Percentiles rank a stretch among this genome's conserved stretches.
These are phyloP conservation scores for Didymella pinodella DNA, from an alignment of 2,329 filamentous ascomycete species.

Conservation along the genomic window DNA sequence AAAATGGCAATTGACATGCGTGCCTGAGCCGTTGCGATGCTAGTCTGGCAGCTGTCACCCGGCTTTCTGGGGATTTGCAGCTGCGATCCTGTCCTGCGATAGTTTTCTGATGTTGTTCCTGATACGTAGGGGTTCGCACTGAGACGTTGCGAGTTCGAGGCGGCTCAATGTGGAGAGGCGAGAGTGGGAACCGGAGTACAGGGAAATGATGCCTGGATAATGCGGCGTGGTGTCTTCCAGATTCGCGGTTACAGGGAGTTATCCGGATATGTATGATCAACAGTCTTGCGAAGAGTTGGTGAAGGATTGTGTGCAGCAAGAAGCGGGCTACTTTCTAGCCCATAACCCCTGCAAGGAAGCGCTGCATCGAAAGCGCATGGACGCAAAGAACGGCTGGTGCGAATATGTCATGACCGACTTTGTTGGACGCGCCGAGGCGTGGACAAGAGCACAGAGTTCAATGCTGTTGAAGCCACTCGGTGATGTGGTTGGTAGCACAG, in stretches of 20 bases:
- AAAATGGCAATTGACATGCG: slow-evolving; percentile 2
- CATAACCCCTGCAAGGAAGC: slow-evolving; percentile 34
- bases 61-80: slow-evolving; percentile 19
- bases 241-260: slow-evolving; percentile 22
- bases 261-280: slow-evolving; percentile 23
- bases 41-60: slow-evolving; percentile 21
- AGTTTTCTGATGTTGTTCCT: slow-evolving; percentile 27
- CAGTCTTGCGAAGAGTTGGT: slow-evolving; percentile 29
- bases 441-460: slow-evolving; percentile 30
- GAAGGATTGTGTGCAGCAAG: slow-evolving; percentile 30
- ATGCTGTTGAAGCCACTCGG: slow-evolving; percentile 33
- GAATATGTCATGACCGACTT: slow-evolving; percentile 31
- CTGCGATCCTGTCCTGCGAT: slow-evolving; percentile 14
- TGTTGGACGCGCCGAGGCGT: slow-evolving; percentile 44
- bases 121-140: slow-evolving; percentile 41
- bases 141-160: slow-evolving; percentile 49
- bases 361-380: slow-evolving; percentile 32
- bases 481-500: slow-evolving; percentile 47
- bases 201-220: slow-evolving; percentile 14
- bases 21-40: slow-evolving; percentile 26
- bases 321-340: slow-evolving; percentile 31
- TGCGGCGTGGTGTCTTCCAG: slow-evolving; percentile 17
- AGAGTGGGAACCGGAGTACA: slow-evolving; percentile 8
- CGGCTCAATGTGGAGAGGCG: slow-evolving; percentile 17
- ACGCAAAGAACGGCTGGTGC: slow-evolving; percentile 26